Evolutionary conservation across 306 rosid genomes (phyloP), one percentile per base, ranked within the genome.

Genomic region (Oemleria cerasiformis): DNA sequence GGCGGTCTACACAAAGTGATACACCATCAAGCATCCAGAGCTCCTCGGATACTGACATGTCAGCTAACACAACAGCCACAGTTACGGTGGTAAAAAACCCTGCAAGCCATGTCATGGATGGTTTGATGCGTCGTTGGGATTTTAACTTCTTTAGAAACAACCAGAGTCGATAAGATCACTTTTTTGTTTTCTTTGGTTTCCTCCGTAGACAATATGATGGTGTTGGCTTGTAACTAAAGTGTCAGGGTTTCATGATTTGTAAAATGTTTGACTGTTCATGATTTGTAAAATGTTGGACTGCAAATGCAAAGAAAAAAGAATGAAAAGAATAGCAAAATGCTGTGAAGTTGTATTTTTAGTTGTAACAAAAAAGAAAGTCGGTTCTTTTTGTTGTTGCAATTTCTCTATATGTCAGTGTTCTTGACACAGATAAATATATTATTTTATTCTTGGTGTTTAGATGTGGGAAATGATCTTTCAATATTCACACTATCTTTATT

Each of bases 91-190:
- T 82, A 30, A 86, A 81, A 63, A 89, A 78, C 79, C 97, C 97
- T 8, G 38, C 90, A 49, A 39, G 87, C 79, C 87, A 89, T 84
- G 78, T 88, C 78, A 81, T 86, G 86, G 88, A 85, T 1, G 87
- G 96, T 71, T 79, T 94, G 84, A 68, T 89, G 64, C 88, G 96
- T 5, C 96, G 97, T 40, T 95, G 97, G 97, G 96, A 89, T 85
- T 88, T 91, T 82, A 89, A 83, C 78, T 81, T 91, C 76, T 85
- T 95, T 80, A 72, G 88, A 73, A 91, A 84, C 87, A 80, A 78
- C 76, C 83, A 77, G 8, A 84, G 77, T 68, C 75, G 85, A 80
- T 88, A 74, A 76, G 79, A 72, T 75, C 69, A 66, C 41, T n/a
- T 34, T 12, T 55, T 47, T 47, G 57, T 6, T 62, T 38, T 1